Evolutionary conservation across 345 rosid genomes (phyloP), one percentile per base, ranked within the genome.

Genomic region (Sonneratia caseolaris): DNA sequence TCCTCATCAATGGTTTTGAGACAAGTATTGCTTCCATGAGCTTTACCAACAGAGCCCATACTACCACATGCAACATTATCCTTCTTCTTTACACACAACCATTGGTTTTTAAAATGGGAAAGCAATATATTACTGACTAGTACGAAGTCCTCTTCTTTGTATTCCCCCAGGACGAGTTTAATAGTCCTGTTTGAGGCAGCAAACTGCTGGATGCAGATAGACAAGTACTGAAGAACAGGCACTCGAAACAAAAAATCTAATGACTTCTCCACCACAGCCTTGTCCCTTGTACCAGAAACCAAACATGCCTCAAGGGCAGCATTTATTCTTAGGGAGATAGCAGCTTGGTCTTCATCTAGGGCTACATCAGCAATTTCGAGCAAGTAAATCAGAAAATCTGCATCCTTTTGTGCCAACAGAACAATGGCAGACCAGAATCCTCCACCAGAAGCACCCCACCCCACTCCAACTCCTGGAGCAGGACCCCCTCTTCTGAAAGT

Each of bases 401-500:
- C 86, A 72, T 91, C 98, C 68, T 80, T 86, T 81, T 94, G 96
- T 51, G 87, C 86, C 80, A 87, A 80, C 70, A 91, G 77, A 82
- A 82, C 77, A 79, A 75, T 73, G 47, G 68, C 55, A 48, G 98
- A 91, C 97, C 96, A 94, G 81, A 87, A 86, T 72, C 97, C 98
- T 75, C 98, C 97, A 69, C 85, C 87, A 68, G 87, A 79, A 76
- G 90, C 89, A 81, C 98, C 98, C 97, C 97, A 94, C 69, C 98
- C 97, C 66, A 87, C 70, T 73, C 95, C 97, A 43, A 88, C 79
- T 59, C 98, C 97, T 16, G 98, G 98, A 73, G 93, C 89, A 42
- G 88, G 89, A 69, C 98, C 98, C 51, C 97, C 97, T 85, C 98
- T 86, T 69, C 92, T 85, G 81, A 88, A 86, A n/a, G 66, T 73